phyloP scores from a whole-genome alignment of 1,284 basidiomycete genomes.

The Tylopilus sp. region DNA sequence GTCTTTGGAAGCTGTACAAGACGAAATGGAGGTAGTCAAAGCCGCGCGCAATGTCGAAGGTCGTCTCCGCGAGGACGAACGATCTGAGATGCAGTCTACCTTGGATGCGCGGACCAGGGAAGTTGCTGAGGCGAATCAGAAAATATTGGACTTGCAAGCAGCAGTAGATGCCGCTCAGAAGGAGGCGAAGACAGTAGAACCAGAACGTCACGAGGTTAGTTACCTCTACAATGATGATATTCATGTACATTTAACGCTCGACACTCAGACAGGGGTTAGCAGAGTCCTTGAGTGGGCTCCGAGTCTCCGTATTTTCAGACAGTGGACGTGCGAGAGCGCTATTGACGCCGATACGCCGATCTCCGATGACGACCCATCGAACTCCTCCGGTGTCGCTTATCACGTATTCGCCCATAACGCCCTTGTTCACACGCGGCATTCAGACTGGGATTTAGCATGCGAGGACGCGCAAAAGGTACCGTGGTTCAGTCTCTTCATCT shows the following conservation, averaged over 20 bases:
- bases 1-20: too few species aligned
- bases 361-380: not conserved
- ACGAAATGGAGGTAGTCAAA: too few species aligned
- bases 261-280: not conserved
- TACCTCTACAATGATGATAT: not conserved
- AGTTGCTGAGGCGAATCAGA: too few species aligned
- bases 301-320: not conserved
- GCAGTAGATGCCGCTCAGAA: not conserved
- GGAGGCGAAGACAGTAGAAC: not conserved
- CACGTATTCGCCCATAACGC: not conserved
- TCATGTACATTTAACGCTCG: not conserved
- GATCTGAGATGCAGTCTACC: too few species aligned
- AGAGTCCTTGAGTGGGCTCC: not conserved
- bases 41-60: too few species aligned
- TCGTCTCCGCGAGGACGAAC: too few species aligned
- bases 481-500: not conserved
- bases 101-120: too few species aligned
- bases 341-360: not conserved
- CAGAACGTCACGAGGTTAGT: not conserved
- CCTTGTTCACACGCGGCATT: not conserved
- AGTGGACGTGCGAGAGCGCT: not conserved
- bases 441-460: not conserved
- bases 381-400: not conserved
- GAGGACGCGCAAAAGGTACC: constrained; percentile 5
- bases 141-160: not conserved